Conservation (phyloP, 495 filamentous ascomycete species). For the Daldinia decipiens region DNA sequence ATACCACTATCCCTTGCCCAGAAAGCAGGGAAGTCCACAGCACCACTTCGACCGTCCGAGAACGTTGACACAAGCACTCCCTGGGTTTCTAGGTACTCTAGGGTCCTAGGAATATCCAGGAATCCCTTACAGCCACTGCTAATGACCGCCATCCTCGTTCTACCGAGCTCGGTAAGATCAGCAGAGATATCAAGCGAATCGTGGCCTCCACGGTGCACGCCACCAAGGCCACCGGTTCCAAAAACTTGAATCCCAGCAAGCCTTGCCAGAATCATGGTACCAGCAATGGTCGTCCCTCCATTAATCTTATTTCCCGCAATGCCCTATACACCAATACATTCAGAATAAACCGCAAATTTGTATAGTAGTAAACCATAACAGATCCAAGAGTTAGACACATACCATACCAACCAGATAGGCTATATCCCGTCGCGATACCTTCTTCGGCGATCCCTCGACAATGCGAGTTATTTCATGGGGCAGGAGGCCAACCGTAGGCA, state of each 20-base stretch:
- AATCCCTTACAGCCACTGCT: conserved; percentile 96
- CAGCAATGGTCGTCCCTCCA: conserved; percentile 92
- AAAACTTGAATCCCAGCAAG: conserved; percentile 92
- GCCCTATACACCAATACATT: conserved; percentile 58
- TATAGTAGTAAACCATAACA: neutral
- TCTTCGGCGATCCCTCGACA: conserved; percentile 73
- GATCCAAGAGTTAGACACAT: conserved; percentile 38
- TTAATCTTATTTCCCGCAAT: conserved; percentile 72
- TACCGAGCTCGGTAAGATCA: conserved; percentile 93
- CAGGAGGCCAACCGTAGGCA: conserved; percentile 80
- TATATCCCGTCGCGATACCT: conserved; percentile 87
- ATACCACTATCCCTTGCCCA: conserved; percentile 86
- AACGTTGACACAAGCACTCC: conserved; percentile 90
- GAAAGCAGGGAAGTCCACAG: conserved; percentile 87
- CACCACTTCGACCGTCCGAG: conserved; percentile 73
- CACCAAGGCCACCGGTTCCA: conserved; percentile 85
- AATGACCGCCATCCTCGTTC: conserved; percentile 88
- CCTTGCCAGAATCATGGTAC: conserved; percentile 89
- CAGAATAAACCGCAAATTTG: conserved; percentile 22
- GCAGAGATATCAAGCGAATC: conserved; percentile 91
- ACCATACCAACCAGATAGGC: conserved; percentile 84
- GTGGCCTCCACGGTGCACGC: conserved; percentile 92
- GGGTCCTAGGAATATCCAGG: conserved; percentile 86
- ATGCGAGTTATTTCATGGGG: conserved; percentile 76
- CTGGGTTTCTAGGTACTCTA: conserved; percentile 95